A percentile compares a stretch with the other conserved stretches of the same genome.
Conservation (phyloP, 2,329 filamentous ascomycete species). For the Cladophialophora exuberans region DNA sequence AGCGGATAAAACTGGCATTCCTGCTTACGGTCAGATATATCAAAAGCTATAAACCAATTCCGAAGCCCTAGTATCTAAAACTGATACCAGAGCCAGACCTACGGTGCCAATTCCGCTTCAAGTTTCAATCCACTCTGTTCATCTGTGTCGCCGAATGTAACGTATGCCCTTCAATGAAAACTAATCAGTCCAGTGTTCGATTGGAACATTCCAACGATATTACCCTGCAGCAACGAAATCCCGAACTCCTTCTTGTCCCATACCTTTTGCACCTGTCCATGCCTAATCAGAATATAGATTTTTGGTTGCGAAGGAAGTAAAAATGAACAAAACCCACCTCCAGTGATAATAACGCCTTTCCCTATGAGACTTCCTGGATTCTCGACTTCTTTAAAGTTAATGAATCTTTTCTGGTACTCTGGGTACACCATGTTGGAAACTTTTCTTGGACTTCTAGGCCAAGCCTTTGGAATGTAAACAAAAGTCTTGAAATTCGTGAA, state of each 20-base stretch:
- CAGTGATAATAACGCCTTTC: slow-evolving; percentile 38
- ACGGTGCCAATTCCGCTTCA: slow-evolving; percentile 10
- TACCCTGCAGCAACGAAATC: slow-evolving; percentile 33
- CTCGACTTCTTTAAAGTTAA: not conserved
- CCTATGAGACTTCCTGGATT: slow-evolving; percentile 18
- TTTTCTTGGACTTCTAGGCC: not conserved
- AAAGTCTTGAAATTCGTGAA: too few relatives aligned
- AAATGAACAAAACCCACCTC: slow-evolving; percentile 23
- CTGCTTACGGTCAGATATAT: slow-evolving; percentile 4
- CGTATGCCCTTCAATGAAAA: slow-evolving; percentile 9
- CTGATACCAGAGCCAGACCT: not conserved
- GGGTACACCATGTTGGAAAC: not conserved
- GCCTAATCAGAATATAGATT: not conserved
- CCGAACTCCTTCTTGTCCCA: slow-evolving; percentile 37
- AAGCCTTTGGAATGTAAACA: too few relatives aligned
- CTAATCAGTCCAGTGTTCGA: not conserved
- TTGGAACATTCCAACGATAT: not conserved
- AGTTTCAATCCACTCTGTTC: slow-evolving; percentile 45
- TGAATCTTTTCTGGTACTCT: not conserved
- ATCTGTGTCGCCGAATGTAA: slow-evolving; percentile 38
- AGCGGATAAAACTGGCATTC: slow-evolving; percentile 37
- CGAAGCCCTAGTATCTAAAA: too few relatives aligned
- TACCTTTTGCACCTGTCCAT: slow-evolving; percentile 35
- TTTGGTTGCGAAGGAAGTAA: not conserved
- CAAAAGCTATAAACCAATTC: too few relatives aligned